These are phyloP conservation scores for Wallacemonas sp. DNA, from an alignment of 208 protist species.

Conservation along the genomic window DNA sequence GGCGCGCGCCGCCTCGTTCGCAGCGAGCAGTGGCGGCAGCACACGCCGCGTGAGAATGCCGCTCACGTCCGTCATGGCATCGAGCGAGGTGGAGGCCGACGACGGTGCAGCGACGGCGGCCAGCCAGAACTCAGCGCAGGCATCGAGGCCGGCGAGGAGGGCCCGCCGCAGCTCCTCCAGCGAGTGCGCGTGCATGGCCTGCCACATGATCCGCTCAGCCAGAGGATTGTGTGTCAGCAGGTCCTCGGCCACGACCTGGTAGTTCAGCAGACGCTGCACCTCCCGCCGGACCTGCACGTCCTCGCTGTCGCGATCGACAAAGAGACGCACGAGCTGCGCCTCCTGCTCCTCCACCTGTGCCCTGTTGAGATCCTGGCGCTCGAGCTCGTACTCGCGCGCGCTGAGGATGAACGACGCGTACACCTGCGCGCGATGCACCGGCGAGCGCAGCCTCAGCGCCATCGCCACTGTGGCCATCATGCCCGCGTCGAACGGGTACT, in stretches of 20 bases:
- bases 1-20: conserved; percentile 17
- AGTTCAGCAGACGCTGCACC: conserved; percentile 65
- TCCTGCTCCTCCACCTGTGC: conserved; percentile 67
- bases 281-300: conserved; percentile 31
- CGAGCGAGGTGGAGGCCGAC: conserved; percentile 35
- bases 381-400: conserved; percentile 53
- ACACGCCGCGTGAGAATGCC: conserved; percentile 60
- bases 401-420: conserved; percentile 70
- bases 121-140: conserved; percentile 68
- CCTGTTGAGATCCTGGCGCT: conserved; percentile 33
- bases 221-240: conserved; percentile 67
- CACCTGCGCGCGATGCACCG: conserved; percentile 54
- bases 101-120: conserved; percentile 19
- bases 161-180: conserved; percentile 42
- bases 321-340: conserved; percentile 54
- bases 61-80: conserved; percentile 72
- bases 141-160: conserved; percentile 42
- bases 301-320: conserved; percentile 54
- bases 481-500: conserved; percentile 47
- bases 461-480: conserved; percentile 57
- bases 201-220: conserved; percentile 77
- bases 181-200: conserved; percentile 71
- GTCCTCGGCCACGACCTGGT: conserved; percentile 35
- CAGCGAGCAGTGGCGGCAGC: conserved; percentile 27
- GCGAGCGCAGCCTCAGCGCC: conserved; percentile 47